A percentile compares a stretch with the other conserved stretches of the same genome.
phyloP scores from a whole-genome alignment of 805 yeast species.

The Cyberlindnera nakhonratchasimensis region DNA sequence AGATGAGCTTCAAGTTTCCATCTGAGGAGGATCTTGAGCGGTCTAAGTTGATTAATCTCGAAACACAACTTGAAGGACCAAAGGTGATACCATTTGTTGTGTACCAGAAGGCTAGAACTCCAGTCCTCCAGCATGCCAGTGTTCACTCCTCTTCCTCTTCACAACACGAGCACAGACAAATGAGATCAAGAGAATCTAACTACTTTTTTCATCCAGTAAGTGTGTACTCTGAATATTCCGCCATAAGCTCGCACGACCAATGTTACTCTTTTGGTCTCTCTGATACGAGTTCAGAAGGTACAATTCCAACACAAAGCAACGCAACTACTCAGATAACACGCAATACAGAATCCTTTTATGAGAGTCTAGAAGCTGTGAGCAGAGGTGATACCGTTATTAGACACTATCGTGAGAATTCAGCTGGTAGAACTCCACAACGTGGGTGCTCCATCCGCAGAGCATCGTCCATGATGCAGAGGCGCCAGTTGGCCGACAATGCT shows the following conservation, averaged over 20 bases:
- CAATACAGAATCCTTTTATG: constrained; percentile 4
- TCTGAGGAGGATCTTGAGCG: constrained; percentile 25
- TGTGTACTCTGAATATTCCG: not conserved
- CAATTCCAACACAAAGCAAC: constrained; percentile 24
- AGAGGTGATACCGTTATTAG: constrained; percentile 4
- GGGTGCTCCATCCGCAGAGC: constrained; percentile 6
- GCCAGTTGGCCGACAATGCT: constrained; percentile 8
- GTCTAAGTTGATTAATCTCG: not conserved
- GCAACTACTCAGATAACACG: constrained; percentile 30
- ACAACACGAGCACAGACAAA: not conserved
- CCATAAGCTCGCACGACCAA: not conserved
- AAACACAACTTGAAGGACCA: constrained; percentile 16
- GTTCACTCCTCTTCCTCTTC: not conserved
- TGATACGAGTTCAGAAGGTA: constrained; percentile 2
- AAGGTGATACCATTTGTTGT: constrained; percentile 18
- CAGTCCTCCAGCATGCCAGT: not conserved
- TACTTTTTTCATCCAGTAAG: constrained; percentile 2
- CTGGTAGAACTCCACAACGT: not conserved
- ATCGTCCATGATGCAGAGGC: constrained; percentile 10
- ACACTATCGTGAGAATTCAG: constrained; percentile 1
- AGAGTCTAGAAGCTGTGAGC: not conserved
- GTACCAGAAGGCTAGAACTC: constrained; percentile 10
- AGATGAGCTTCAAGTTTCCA: constrained; percentile 39
- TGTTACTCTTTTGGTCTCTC: constrained; percentile 4
- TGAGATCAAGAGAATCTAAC: constrained; percentile 5